phyloP scores from a whole-genome alignment of 2,329 filamentous ascomycete species.

The Gaeumannomyces sp. region DNA sequence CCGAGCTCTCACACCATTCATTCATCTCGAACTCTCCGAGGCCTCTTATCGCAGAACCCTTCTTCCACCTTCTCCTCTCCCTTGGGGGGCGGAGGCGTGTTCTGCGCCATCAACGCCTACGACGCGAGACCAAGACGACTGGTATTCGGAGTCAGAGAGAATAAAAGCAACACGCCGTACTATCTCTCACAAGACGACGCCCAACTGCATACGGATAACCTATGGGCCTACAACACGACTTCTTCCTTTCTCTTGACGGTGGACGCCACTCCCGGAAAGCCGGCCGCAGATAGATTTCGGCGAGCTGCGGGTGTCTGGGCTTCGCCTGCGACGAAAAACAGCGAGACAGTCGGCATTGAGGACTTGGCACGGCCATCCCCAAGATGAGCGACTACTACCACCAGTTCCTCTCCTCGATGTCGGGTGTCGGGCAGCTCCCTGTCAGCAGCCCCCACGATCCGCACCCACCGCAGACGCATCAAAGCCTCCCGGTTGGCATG shows the following conservation, averaged over 20 bases:
- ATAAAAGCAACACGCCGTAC: neutral
- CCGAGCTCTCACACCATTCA: neutral
- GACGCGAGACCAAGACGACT: neutral
- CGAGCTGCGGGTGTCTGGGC: too few species aligned
- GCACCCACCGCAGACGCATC: conserved; percentile 28
- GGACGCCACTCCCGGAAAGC: neutral
- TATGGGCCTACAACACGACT: neutral
- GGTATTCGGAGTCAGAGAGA: neutral
- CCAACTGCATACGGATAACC: neutral
- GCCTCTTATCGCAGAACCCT: neutral
- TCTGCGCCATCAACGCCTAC: neutral
- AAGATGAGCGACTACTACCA: conserved; percentile 52
- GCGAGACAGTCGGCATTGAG: neutral
- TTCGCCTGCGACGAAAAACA: neutral
- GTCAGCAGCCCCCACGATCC: conserved; percentile 23
- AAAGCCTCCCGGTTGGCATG: conserved; percentile 24
- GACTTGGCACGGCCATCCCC: neutral
- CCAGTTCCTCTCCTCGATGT: conserved; percentile 48
- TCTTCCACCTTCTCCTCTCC: neutral
- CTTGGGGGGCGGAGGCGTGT: neutral
- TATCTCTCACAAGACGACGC: neutral
- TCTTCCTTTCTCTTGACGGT: neutral
- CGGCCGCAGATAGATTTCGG: too few species aligned
- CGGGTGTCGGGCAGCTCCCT: conserved; percentile 29
- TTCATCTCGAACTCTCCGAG: neutral